Evolutionary conservation across 2,329 filamentous ascomycete species (phyloP), one percentile per base, ranked within the genome.

Genomic region (Dactylonectria macrodidyma): DNA sequence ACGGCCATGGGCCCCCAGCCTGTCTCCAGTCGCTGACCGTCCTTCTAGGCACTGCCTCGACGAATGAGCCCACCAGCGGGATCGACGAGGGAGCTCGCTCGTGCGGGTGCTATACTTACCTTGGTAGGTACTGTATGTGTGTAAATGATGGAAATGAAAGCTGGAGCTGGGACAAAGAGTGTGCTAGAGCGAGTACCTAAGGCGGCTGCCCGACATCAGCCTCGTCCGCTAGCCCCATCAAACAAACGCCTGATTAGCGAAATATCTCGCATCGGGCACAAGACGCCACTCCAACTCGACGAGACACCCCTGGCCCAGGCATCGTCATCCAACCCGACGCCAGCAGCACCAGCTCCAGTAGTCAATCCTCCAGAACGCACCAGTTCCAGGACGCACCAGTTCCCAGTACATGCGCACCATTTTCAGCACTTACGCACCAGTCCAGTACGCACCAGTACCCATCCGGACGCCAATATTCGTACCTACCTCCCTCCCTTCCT

Each of bases 31-130:
- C 65, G 69, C 69, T 66, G 73, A 73, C 69, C 62, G 70, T 67
- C 67, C 69, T 64, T 71, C 59, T 70, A 71, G 74, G 74, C 74
- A 76, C 74, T 75, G 74, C 74, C 74, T 76, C 74, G 70, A 75
- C 71, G 72, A 67, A 71, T 76, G 74, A 75, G 73, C 71, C 74
- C 73, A 76, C 71, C 59, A 54, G 51, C 60, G 63, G 74, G 74
- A 76, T 76, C 73, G 74, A 69, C 74, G 65, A 30, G 7, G 62
- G 71, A 73, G 60, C 65, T 69, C 66, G 62, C 68, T 69, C 69
- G 41, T n/a, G 41, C 14, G 41, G 41, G 41, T 44, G 41, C 41
- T 44, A 44, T 30, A 7, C 26, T 30, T 30, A 30, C 26, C 36
- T 38, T 11, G 10, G 36, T 38, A 38, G 10, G 12, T 38, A 38